Conservation (phyloP, 1,284 basidiomycete species). For the Moniliophthora roreri region DNA sequence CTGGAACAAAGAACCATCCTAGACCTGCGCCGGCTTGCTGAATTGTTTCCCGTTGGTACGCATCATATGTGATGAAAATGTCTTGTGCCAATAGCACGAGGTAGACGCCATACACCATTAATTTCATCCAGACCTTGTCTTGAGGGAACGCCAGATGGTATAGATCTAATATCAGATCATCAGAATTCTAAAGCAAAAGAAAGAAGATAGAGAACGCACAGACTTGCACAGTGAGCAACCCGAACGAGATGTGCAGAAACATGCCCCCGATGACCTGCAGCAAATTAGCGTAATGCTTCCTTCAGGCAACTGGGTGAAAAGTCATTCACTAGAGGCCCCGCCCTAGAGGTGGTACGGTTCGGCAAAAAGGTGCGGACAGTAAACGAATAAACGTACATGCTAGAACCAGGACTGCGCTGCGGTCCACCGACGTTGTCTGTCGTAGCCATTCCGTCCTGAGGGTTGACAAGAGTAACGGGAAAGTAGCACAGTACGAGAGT, state of each 20-base stretch:
- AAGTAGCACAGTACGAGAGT: no score
- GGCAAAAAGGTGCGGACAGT: no score
- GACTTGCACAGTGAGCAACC: background rate
- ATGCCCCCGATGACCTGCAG: background rate
- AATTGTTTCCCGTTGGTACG: background rate
- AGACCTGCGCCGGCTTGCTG: background rate
- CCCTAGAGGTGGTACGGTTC: no score
- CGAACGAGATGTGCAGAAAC: background rate
- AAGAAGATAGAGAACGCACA: background rate
- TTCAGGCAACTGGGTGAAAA: no score
- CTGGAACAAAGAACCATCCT: background rate
- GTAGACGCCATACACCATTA: background rate
- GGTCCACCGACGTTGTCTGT: no score
- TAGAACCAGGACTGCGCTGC: no score
- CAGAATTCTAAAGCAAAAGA: no score
- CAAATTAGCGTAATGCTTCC: no score
- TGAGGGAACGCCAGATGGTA: background rate
- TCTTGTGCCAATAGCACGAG: background rate
- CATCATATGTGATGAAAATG: background rate
- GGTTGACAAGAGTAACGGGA: no score
- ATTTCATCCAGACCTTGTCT: background rate
- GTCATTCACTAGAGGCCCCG: no score
- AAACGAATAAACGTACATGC: no score
- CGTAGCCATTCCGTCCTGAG: no score
- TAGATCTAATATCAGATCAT: background rate